Evolutionary conservation across 1,139 yeast species (phyloP).

Genomic region (Saccharomyces pastorianus): DNA sequence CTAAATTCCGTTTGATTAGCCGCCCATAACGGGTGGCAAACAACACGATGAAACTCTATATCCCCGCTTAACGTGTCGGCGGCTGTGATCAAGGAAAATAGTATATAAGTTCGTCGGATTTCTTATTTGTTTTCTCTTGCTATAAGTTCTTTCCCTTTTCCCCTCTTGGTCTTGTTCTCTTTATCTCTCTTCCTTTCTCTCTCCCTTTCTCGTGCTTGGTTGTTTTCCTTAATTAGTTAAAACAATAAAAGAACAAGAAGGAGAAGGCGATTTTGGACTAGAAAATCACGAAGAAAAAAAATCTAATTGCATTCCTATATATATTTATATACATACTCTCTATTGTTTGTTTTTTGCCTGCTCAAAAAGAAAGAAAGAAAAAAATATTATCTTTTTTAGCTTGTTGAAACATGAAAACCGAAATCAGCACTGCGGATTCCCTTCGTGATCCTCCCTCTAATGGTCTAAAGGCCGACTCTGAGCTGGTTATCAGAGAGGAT

Average conservation of each 20-base stretch:
- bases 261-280: background rate
- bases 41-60: background rate
- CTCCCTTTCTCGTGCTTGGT: background rate
- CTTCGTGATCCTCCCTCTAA: background rate
- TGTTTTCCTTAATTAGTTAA: background rate
- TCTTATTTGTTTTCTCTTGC: background rate
- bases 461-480: slow-evolving; percentile 4
- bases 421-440: background rate
- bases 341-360: background rate
- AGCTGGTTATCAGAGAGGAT: slow-evolving; percentile 18
- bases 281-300: background rate
- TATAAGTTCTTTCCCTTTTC: background rate
- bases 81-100: background rate
- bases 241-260: background rate
- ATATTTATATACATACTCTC: background rate
- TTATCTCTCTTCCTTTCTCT: background rate
- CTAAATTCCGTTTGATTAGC: background rate
- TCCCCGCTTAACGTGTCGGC: background rate
- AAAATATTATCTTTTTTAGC: background rate
- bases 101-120: background rate
- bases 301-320: background rate
- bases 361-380: background rate
- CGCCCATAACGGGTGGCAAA: background rate
- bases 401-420: background rate
- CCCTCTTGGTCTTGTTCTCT: background rate